These are phyloP conservation scores for Neofusicoccum ribis DNA, from an alignment of 2,329 filamentous ascomycete species.

Conservation along the genomic window DNA sequence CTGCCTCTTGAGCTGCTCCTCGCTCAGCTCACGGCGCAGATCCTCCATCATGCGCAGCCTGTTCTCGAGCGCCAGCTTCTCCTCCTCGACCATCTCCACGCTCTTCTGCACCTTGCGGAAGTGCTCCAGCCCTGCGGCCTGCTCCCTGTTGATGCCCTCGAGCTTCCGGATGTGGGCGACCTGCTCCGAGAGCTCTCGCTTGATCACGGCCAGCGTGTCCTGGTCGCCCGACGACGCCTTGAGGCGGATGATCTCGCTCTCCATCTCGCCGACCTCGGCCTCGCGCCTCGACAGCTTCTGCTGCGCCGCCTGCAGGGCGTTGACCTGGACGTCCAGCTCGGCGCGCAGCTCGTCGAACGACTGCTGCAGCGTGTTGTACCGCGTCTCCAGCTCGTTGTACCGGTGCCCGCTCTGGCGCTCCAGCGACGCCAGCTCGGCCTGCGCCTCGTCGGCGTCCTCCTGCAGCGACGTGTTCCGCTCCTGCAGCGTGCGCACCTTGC, in stretches of 20 bases:
- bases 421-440: conserved; percentile 70
- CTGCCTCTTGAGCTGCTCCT: conserved; percentile 79
- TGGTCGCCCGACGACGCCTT: conserved; percentile 86
- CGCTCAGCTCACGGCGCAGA: conserved; percentile 73
- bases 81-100: conserved; percentile 92
- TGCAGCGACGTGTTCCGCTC: conserved; percentile 72
- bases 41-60: conserved; percentile 73
- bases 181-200: conserved; percentile 85
- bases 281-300: conserved; percentile 69
- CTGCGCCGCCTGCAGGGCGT: conserved; percentile 62
- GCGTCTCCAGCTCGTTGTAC: conserved; percentile 61
- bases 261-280: conserved; percentile 68
- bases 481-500: conserved; percentile 56
- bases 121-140: conserved; percentile 75
- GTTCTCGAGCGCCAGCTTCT: conserved; percentile 80
- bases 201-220: conserved; percentile 81
- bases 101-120: conserved; percentile 79
- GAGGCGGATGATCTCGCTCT: conserved; percentile 78
- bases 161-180: conserved; percentile 86
- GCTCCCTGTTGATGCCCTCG: conserved; percentile 78
- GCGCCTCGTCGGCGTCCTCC: conserved; percentile 81
- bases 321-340: conserved; percentile 58
- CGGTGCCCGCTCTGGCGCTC: conserved; percentile 65
- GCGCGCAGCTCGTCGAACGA: conserved; percentile 61
- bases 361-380: conserved; percentile 59